phyloP scores from a whole-genome alignment of 1,284 basidiomycete species.

The Sanghuangporus baumii region DNA sequence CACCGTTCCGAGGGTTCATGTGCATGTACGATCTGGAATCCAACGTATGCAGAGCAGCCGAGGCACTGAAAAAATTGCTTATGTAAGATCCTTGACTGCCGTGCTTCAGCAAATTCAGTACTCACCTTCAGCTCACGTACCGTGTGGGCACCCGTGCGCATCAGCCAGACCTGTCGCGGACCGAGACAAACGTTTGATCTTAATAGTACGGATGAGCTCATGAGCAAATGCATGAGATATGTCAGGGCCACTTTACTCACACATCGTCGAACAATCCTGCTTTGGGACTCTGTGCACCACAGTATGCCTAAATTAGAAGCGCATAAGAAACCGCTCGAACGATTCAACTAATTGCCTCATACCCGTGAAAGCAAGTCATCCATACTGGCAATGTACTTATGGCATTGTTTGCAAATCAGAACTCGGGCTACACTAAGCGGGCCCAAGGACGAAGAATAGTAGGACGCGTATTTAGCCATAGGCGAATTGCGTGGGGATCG shows the following conservation, averaged over 20 bases:
- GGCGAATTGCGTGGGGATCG: neutral
- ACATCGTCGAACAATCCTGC: slow-evolving; percentile 17
- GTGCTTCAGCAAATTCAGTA: neutral
- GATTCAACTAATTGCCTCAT: neutral
- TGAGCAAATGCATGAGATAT: neutral
- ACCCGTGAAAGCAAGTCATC: slow-evolving; percentile 16
- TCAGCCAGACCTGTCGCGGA: slow-evolving; percentile 30
- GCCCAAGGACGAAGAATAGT: slow-evolving; percentile 15
- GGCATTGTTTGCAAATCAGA: slow-evolving; percentile 16
- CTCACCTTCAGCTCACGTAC: slow-evolving; percentile 40
- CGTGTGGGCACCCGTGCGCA: slow-evolving; percentile 59
- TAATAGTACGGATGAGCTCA: neutral
- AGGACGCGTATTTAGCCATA: slow-evolving; percentile 15
- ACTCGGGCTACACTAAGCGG: slow-evolving; percentile 15
- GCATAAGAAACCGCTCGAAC: neutral
- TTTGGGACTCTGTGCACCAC: slow-evolving; percentile 15
- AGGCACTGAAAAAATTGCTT: slow-evolving; percentile 30
- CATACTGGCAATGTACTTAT: slow-evolving; percentile 16
- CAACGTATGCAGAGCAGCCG: slow-evolving; percentile 45
- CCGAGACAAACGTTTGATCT: slow-evolving; percentile 14
- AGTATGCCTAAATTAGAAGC: slow-evolving; percentile 6
- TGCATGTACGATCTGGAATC: slow-evolving; percentile 58
- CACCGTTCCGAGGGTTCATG: slow-evolving; percentile 52
- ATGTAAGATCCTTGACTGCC: neutral
- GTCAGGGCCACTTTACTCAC: neutral